Percentiles rank a stretch among this genome's conserved stretches.
phyloP scores from a whole-genome alignment of 73 alveolate genomes.

The Tetrahymena borealis region DNA sequence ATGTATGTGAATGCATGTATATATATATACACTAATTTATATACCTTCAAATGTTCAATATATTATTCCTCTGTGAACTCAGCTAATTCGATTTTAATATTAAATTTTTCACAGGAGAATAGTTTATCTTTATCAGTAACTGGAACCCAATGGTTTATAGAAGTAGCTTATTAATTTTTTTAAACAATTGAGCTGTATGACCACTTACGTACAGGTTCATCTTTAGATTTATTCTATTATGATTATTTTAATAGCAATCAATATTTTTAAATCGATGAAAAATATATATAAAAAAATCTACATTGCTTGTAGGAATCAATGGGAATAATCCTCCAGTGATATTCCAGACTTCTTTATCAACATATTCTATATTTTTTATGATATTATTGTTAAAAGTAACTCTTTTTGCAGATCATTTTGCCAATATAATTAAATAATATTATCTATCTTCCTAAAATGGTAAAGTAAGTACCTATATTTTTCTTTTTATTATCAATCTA shows the following conservation, averaged over 20 bases:
- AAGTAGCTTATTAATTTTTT: background rate
- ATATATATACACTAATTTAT: background rate
- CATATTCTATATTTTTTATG: background rate
- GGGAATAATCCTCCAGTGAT: constrained; percentile 41
- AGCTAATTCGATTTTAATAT: constrained; percentile 16
- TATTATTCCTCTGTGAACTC: constrained; percentile 14
- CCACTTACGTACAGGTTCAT: constrained; percentile 17
- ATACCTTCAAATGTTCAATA: background rate
- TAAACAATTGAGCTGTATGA: background rate
- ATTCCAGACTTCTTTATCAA: constrained; percentile 34
- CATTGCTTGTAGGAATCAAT: background rate
- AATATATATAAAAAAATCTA: background rate
- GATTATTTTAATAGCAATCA: too few species aligned
- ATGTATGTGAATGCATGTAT: too few species aligned
- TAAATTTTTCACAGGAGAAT: constrained; percentile 35
- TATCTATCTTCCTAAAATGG: background rate
- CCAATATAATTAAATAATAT: too few species aligned
- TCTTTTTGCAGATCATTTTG: too few species aligned
- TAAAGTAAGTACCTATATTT: background rate
- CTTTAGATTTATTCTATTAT: background rate
- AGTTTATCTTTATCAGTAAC: constrained; percentile 4
- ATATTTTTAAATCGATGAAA: background rate
- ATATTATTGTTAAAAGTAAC: background rate
- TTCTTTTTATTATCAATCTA: background rate
- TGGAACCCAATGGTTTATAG: constrained; percentile 37